A percentile compares a stretch with the other conserved stretches of the same genome.
Conservation (phyloP, 225 moss, liverwort and hornwort species). For the Sphagnum tenellum region DNA sequence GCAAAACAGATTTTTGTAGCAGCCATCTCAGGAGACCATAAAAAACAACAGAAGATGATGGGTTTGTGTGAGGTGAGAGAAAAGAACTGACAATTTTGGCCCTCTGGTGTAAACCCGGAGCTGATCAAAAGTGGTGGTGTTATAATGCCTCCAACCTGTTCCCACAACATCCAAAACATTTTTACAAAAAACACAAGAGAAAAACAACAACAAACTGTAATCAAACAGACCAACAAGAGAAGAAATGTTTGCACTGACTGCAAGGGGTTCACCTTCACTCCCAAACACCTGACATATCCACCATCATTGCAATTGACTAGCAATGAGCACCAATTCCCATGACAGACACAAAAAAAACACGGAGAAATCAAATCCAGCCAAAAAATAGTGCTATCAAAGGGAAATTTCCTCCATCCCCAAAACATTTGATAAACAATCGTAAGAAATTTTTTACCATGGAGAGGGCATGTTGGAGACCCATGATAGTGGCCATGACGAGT, state of each 20-base stretch:
- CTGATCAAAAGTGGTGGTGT: conserved; percentile 50
- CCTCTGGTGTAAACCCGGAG: conserved; percentile 18
- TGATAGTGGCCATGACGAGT: conserved; percentile 41
- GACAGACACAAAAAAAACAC: too few species aligned
- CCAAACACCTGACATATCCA: neutral
- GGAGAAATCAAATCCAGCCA: too few species aligned
- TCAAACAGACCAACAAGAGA: too few species aligned
- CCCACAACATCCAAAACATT: too few species aligned
- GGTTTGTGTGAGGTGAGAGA: neutral
- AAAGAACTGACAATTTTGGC: conserved; percentile 43
- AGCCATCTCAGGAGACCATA: neutral
- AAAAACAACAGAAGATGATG: neutral
- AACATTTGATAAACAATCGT: too few species aligned
- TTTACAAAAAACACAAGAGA: too few species aligned
- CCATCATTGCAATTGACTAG: neutral
- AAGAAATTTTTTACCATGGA: conserved; percentile 50
- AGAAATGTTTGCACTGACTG: neutral
- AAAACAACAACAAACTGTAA: too few species aligned
- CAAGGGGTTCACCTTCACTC: neutral
- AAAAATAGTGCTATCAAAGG: too few species aligned
- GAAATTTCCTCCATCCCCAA: too few species aligned
- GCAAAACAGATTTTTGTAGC: neutral
- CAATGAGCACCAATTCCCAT: too few species aligned
- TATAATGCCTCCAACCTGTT: conserved; percentile 83
- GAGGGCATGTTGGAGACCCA: conserved; percentile 92